These are phyloP conservation scores for Gnetum montanum DNA, from an alignment of 75 land plant genomes.

Conservation along the genomic window DNA sequence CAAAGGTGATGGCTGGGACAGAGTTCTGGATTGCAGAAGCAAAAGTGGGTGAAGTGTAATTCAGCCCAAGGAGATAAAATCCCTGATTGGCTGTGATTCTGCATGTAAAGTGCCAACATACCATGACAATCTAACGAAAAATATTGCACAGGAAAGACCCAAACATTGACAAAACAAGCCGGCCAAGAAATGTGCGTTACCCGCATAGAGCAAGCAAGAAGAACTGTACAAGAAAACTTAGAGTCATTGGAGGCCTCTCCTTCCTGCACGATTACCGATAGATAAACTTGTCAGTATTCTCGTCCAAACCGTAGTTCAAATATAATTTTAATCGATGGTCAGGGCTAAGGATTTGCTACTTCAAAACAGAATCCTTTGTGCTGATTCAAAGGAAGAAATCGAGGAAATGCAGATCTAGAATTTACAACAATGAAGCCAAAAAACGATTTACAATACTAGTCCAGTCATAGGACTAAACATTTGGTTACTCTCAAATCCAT, in stretches of 20 bases:
- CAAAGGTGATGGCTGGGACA: slow-evolving; percentile 64
- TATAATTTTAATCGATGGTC: no score
- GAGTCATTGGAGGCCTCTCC: slow-evolving; percentile 48
- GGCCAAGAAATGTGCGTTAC: slow-evolving; percentile 18
- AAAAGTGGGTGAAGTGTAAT: slow-evolving; percentile 65
- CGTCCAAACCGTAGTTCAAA: no score
- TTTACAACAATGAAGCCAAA: no score
- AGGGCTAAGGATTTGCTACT: no score
- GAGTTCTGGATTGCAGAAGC: slow-evolving; percentile 73
- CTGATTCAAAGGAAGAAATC: no score
- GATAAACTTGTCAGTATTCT: no score
- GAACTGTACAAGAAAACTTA: slow-evolving; percentile 45
- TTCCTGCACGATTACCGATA: slow-evolving; percentile 27
- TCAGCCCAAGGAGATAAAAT: slow-evolving; percentile 59
- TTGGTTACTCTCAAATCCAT: no score
- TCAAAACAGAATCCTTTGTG: no score
- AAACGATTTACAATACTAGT: no score
- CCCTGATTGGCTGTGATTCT: slow-evolving; percentile 73
- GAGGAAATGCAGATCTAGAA: no score
- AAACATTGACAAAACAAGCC: neutral
- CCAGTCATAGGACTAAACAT: no score
- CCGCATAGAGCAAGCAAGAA: slow-evolving; percentile 62
- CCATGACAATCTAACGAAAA: neutral
- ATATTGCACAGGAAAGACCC: neutral
- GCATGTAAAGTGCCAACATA: slow-evolving; percentile 3